Evolutionary conservation across 2,329 filamentous ascomycete genomes (phyloP), one percentile per base, ranked within the genome.

Genomic region (Lojkania enalia): DNA sequence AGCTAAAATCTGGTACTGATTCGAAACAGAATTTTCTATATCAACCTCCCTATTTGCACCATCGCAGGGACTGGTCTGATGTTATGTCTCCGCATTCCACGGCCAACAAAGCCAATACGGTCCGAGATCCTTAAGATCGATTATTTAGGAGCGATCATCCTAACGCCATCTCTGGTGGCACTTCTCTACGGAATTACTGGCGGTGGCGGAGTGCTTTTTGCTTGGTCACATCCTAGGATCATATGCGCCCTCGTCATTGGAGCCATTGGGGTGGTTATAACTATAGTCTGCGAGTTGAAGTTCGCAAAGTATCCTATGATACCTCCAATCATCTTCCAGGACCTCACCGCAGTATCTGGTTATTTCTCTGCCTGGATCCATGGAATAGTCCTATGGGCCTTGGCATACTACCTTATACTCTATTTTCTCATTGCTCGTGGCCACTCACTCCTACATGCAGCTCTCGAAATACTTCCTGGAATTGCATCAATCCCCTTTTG

Each of bases 351-450:
- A 13, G 18, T 16, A 14, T 35, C 29, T 9, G 39, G 11, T 4
- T 42, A 42, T 30, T 42, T 33, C 20, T 42, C 29, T 13, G 18
- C 39, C 5, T 42, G 29, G 29, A 20, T 35, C 4, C 29, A 35
- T n/a, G 39, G 39, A 19, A 9, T 42, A n/a, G 39, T 42, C 4
- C 39, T 42, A 5, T 42, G 39, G 39, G 39, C 29, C 4, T n/a
- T 42, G 7, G 29, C 29, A 16, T 42, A 42, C 20, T 35, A 42
- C 30, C 39, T 42, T 23, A 42, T 42, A 4, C 30, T 42, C 13
- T 42, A 42, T 20, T 42, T 42, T 35, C 30, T 42, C 7, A 23
- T 42, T 4, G 30, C 18, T 3, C 27, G 39, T 13, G 29, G 39
- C 5, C 30, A 42, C 20, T 19, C 23, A 11, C 39, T 42, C 9